Base-by-base conservation (phyloP, 371 early-diverging fungal species). In the Sporodiniella umbellata region DNA sequence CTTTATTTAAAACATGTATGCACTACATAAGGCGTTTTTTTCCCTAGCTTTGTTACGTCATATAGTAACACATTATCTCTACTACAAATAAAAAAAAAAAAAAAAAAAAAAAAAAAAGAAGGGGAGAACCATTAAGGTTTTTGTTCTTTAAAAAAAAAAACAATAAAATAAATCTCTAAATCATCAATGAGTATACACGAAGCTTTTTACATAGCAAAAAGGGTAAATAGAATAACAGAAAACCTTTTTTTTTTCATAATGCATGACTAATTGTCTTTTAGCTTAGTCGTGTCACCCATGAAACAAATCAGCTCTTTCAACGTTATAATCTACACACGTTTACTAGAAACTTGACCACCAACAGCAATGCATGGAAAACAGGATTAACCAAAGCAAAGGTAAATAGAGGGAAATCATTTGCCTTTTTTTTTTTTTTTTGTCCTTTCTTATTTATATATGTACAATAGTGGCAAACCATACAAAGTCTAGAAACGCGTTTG, bases 251-350 rank as follows among this genome's bases (percentile, higher is more conserved):
- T n/a, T 35, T n/a, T 35, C 15, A 35, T 14, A 35, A 42, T 33
- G 1, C 30, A 8, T 39, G 1, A 2, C 8, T 15, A 38, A 8
- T 33, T 40, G 8, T 44, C 39, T 15, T 39, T 14, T 15, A 62
- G 63, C 51, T 62, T 31, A 50, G 40, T 23, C 42, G 25, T 31
- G 47, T 62, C 24, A 54, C 63, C 26, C 17, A 46, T 35, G 54
- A 58, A 62, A 54, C 63, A 44, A 46, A 47, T 51, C 51, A 52
- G 23, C 51, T 60, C 21, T 60, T 55, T 45, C 55, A 60, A 26
- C 56, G 54, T 38, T 54, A 24, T 48, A 43, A 35, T 30, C 54
- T 45, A 42, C 54, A 51, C 37, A 46, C 43, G 10, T 11, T 33
- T 42, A 48, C 47, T 12, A 4, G 28, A 38, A 11, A 33, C 51